Evolutionary conservation across 1,284 basidiomycete genomes (phyloP), one percentile per base, ranked within the genome.

Genomic region (Ustilago shanxiensis): DNA sequence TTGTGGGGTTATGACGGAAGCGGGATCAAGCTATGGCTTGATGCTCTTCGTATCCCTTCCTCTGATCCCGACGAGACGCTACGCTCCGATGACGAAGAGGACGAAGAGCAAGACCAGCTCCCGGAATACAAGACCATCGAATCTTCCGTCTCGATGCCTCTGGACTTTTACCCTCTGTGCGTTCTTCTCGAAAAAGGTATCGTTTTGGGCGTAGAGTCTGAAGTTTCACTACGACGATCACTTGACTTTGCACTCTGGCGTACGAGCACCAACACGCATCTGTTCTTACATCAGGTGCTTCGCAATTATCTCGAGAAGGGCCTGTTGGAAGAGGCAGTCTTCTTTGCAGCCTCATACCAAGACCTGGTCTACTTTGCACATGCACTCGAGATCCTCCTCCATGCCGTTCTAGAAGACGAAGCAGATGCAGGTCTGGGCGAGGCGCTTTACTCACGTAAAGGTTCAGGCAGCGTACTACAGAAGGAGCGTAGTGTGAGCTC

Each of bases 131-230:
- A 91, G 72, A 91, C 89, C 69, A 93, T 98, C 41, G 92, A 95
- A 85, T 95, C 97, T 87, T 98, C 93, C 82, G 92, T 98, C 37
- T 93, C 91, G 66, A 93, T 99, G 58, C 90, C 91, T 1, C 88
- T 98, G 10, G 93, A 97, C 79, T 98, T 98, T 82, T 98, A 99
- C 84, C 96, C 96, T 0, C 87, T 99, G 4, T 97, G 95, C 68
- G 94, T 97, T 6, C 89, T 99, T 22, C 96, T 99, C 93, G 95
- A 98, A 86, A 98, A 98, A 85, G 97, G 95, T 0, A 97, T 99
- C 79, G 94, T 99, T 72, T 95, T 99, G 63, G 97, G 96, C 9
- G 93, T 93, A 41, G 95, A 98, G 80, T 91, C 95, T 62, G 95
- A 97, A 85, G 90, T 91, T 1, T 92, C 91, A 2, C 89, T 92